Conservation (phyloP, 495 filamentous ascomycete species). For the Daldinia grandis region DNA sequence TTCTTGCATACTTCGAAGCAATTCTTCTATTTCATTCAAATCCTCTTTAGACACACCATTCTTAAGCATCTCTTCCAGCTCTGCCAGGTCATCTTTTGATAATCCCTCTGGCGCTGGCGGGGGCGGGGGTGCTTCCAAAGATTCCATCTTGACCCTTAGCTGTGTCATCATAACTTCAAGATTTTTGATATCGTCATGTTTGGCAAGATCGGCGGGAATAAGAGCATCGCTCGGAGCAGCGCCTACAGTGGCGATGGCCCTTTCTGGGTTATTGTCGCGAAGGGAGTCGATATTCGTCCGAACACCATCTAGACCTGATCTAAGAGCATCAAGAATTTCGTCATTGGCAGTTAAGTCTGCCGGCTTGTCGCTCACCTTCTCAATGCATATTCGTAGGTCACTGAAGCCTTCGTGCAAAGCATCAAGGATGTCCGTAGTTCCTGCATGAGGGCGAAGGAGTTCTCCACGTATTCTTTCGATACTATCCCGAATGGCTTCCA, state of each 20-base stretch:
- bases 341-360: conserved; percentile 80
- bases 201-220: conserved; percentile 55
- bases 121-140: conserved; percentile 70
- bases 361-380: conserved; percentile 79
- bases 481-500: conserved; percentile 75
- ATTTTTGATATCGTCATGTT: conserved; percentile 78
- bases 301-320: conserved; percentile 75
- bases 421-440: conserved; percentile 79
- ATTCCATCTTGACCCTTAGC: conserved; percentile 82
- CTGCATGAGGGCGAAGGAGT: conserved; percentile 61
- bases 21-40: conserved; percentile 65
- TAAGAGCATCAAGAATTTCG: conserved; percentile 87
- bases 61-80: conserved; percentile 52
- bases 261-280: conserved; percentile 62
- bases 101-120: conserved; percentile 45
- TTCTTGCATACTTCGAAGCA: conserved; percentile 49
- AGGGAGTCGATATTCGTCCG: conserved; percentile 81
- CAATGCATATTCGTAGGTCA: conserved; percentile 74
- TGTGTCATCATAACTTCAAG: conserved; percentile 83
- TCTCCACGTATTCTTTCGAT: conserved; percentile 74
- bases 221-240: conserved; percentile 45
- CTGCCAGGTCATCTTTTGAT: conserved; percentile 55
- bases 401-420: conserved; percentile 84
- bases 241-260: conserved; percentile 64
- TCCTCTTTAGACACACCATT: conserved; percentile 64